These are phyloP conservation scores for Trypanosomatidae sp. DNA, from an alignment of 208 protist species.

Conservation along the genomic window DNA sequence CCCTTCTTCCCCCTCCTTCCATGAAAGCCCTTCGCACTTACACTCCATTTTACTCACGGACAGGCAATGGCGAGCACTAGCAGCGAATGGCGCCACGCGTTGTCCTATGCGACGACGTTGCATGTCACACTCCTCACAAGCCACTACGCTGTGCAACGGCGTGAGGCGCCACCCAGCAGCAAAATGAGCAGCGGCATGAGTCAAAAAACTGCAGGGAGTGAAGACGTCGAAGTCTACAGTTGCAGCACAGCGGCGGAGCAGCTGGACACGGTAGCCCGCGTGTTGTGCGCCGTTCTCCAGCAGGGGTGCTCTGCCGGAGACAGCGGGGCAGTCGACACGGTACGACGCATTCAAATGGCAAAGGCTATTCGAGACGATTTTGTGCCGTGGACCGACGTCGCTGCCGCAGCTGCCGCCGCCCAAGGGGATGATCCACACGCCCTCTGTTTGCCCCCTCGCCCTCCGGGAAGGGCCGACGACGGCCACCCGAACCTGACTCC, in stretches of 20 bases:
- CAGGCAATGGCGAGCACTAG: not conserved
- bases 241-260: constrained; percentile 23
- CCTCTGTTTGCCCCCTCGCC: not conserved
- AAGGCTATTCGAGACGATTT: constrained; percentile 26
- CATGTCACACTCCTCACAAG: constrained; percentile 26
- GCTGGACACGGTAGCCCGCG: constrained; percentile 27
- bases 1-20: not conserved
- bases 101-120: constrained; percentile 17
- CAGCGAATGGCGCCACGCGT: not conserved
- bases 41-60: not conserved
- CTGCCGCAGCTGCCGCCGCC: not conserved
- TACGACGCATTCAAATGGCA: constrained; percentile 10
- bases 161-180: constrained; percentile 1
- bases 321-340: not conserved
- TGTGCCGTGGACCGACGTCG: constrained; percentile 14
- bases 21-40: not conserved
- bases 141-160: constrained; percentile 13
- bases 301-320: not conserved
- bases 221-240: constrained; percentile 11
- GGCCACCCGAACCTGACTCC: not conserved
- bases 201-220: constrained; percentile 7
- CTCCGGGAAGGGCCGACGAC: not conserved
- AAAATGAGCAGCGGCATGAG: constrained; percentile 1
- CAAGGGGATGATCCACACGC: not conserved
- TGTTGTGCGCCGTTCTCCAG: constrained; percentile 12